A percentile compares a stretch with the other conserved stretches of the same genome.
phyloP scores from a whole-genome alignment of 441 rosid species.

The Syzygium syzygioides region DNA sequence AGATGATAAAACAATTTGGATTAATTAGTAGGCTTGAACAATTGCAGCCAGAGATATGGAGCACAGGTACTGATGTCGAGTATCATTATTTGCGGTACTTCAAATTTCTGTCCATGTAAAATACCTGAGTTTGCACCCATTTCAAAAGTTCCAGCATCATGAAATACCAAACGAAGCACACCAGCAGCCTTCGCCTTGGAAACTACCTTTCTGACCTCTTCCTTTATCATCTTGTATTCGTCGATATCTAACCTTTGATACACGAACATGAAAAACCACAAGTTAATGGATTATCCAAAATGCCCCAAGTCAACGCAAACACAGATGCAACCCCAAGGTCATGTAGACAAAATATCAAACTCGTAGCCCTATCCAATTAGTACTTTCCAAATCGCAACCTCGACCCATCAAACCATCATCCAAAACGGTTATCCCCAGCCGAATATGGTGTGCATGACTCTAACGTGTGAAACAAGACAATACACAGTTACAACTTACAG shows the following conservation, averaged over 20 bases:
- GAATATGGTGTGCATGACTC: not conserved
- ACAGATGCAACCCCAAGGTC: not conserved
- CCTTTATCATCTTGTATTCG: conserved; percentile 29
- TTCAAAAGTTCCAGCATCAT: conserved; percentile 92
- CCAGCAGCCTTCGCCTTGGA: conserved; percentile 88
- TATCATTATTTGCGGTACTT: not conserved
- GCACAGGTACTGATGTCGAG: not conserved
- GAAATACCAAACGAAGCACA: conserved; percentile 92
- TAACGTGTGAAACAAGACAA: not conserved
- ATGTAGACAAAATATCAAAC: not conserved
- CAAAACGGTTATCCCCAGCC: not conserved
- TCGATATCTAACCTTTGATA: conserved; percentile 18
- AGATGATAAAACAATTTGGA: not conserved
- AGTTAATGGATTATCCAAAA: not conserved
- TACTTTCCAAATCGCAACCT: not conserved
- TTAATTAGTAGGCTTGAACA: not conserved
- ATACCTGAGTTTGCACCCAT: conserved; percentile 49
- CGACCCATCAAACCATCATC: not conserved
- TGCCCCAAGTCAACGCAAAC: not conserved
- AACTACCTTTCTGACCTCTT: conserved; percentile 59
- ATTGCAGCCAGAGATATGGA: not conserved
- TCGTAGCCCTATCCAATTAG: not conserved
- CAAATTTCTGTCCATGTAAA: not conserved
- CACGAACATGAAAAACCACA: conserved; percentile 1
- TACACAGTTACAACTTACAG: not conserved